Percentiles rank a stretch among this genome's conserved stretches.
phyloP scores from a whole-genome alignment of 1,284 basidiomycete species.

The Cryptococcus floricola region DNA sequence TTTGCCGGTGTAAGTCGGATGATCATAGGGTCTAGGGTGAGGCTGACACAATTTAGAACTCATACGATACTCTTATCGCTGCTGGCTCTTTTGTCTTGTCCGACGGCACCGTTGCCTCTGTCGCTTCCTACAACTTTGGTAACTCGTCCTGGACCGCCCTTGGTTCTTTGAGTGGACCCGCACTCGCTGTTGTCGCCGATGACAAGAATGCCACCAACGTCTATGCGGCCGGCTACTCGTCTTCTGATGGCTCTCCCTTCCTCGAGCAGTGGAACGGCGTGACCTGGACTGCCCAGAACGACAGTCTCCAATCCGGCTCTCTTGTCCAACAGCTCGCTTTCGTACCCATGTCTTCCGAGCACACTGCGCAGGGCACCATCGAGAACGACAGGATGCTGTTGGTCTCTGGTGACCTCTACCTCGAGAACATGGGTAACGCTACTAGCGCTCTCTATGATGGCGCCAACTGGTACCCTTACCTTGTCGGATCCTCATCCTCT shows the following conservation, averaged over 20 bases:
- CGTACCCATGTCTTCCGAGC: slow-evolving; percentile 77
- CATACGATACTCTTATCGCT: slow-evolving; percentile 60
- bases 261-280: slow-evolving; percentile 76
- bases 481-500: slow-evolving; percentile 63
- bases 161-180: slow-evolving; percentile 80
- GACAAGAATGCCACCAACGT: slow-evolving; percentile 74
- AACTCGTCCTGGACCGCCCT: slow-evolving; percentile 71
- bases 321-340: slow-evolving; percentile 75
- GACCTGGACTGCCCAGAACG: slow-evolving; percentile 61
- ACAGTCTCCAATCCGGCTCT: slow-evolving; percentile 42
- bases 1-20: slow-evolving; percentile 62
- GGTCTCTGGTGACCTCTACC: slow-evolving; percentile 74
- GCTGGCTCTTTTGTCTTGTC: slow-evolving; percentile 68
- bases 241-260: slow-evolving; percentile 63
- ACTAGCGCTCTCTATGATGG: slow-evolving; percentile 88
- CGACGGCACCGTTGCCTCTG: slow-evolving; percentile 60
- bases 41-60: slow-evolving; percentile 43
- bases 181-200: slow-evolving; percentile 82
- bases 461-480: slow-evolving; percentile 73
- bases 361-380: slow-evolving; percentile 60
- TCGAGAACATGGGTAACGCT: slow-evolving; percentile 66
- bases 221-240: slow-evolving; percentile 79
- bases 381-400: slow-evolving; percentile 84
- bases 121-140: slow-evolving; percentile 66
- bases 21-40: neutral